A percentile compares a stretch with the other conserved stretches of the same genome.
phyloP scores from a whole-genome alignment of 768 basidiomycete genomes.

The Podaxis pistillaris region DNA sequence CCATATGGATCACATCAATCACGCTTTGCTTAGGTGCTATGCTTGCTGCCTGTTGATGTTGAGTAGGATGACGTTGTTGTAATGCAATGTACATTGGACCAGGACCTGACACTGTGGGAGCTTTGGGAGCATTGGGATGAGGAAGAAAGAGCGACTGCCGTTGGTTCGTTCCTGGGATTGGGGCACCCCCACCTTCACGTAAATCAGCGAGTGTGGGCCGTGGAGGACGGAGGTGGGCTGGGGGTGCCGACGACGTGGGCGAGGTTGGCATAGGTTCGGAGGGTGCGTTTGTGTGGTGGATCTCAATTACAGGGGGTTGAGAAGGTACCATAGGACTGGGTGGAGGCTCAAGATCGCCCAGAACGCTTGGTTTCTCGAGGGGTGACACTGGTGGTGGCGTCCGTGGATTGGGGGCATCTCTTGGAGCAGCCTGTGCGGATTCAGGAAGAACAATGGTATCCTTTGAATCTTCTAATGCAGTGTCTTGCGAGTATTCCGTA shows the following conservation, averaged over 20 bases:
- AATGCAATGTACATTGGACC: constrained; percentile 58
- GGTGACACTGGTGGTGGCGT: constrained; percentile 23
- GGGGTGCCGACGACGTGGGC: constrained; percentile 1
- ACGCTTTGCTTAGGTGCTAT: not conserved
- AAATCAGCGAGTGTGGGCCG: constrained; percentile 30
- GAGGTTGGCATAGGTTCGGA: not conserved
- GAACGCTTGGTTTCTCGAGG: constrained; percentile 2
- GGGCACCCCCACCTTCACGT: constrained; percentile 26
- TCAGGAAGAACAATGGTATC: constrained; percentile 24
- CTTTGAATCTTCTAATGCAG: constrained; percentile 11
- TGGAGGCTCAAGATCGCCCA: constrained; percentile 9
- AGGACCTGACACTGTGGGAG: constrained; percentile 31
- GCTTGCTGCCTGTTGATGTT: constrained; percentile 7
- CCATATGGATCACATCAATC: constrained; percentile 3
- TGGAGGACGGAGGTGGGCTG: constrained; percentile 11
- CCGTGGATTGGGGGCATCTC: constrained; percentile 18
- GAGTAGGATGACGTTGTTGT: constrained; percentile 21
- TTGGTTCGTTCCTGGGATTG: constrained; percentile 28
- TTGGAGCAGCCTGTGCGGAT: constrained; percentile 17
- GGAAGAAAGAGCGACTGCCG: constrained; percentile 42
- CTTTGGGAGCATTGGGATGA: constrained; percentile 46
- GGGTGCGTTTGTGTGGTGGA: not conserved
- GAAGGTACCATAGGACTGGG: constrained; percentile 19
- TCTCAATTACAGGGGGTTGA: constrained; percentile 15
- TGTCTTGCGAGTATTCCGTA: constrained; percentile 10